Conservation (phyloP, 768 basidiomycete species). For the Amanita subjunquillea region DNA sequence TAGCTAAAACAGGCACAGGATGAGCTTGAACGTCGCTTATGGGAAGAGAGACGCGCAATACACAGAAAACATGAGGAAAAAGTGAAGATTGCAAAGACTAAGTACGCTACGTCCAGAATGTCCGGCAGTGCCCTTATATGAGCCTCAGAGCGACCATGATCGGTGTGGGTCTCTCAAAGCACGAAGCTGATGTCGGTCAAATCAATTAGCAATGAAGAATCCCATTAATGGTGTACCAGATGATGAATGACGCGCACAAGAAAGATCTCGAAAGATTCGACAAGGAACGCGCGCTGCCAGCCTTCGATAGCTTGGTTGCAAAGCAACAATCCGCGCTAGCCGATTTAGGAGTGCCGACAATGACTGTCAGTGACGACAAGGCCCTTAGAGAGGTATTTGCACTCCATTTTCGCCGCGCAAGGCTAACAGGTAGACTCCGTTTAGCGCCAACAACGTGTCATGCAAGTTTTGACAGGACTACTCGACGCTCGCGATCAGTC, state of each 20-base stretch:
- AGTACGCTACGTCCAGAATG: conserved; percentile 30
- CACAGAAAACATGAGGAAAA: conserved; percentile 60
- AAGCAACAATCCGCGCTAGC: conserved; percentile 62
- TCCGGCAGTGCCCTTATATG: conserved; percentile 2
- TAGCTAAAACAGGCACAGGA: conserved; percentile 70
- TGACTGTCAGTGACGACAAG: conserved; percentile 46
- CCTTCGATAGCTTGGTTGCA: conserved; percentile 68
- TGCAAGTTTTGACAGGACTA: conserved; percentile 56
- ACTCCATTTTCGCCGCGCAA: neutral
- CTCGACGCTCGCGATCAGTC: conserved; percentile 14
- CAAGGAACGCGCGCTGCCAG: conserved; percentile 51
- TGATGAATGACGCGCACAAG: conserved; percentile 51
- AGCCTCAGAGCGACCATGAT: conserved; percentile 54
- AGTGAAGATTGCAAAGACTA: conserved; percentile 55
- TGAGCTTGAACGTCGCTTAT: conserved; percentile 55
- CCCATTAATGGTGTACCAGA: conserved; percentile 27
- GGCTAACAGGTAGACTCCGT: neutral
- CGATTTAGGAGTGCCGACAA: conserved; percentile 53
- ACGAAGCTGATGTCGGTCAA: conserved; percentile 51
- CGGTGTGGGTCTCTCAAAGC: conserved; percentile 53
- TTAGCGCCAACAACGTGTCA: conserved; percentile 62
- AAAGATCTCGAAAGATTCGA: conserved; percentile 64
- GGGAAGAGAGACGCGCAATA: conserved; percentile 56
- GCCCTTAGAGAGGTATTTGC: conserved; percentile 43
- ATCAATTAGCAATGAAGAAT: neutral